Evolutionary conservation across 352 stramenopile species (phyloP), one percentile per base, ranked within the genome.

Genomic region (Pythium folliculosum): DNA sequence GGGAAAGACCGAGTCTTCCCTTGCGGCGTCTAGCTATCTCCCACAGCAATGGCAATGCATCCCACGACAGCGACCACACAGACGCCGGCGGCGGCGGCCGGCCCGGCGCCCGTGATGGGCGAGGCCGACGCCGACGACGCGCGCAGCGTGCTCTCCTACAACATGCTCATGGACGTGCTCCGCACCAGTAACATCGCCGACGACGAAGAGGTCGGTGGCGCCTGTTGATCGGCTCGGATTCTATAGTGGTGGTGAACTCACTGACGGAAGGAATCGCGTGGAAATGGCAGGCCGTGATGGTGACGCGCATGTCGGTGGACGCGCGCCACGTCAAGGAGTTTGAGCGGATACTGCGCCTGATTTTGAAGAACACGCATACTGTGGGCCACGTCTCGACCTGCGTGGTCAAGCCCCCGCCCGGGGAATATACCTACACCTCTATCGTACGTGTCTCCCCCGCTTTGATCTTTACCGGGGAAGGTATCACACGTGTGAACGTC

Each of bases 311-410:
- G 85, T 81, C 75, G 32, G 85, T 94, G 32, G 81, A 91, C 54
- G 76, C 81, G 51, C 81, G 81, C 27, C 83, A 91, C 60, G 73
- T 91, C 6, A 82, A 90, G 59, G 85, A 93, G 49, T 93, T 93
- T 67, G 85, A 93, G 69, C 81, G 82, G 23, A 72, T 93, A 45
- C 64, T 93, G 55, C 83, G 85, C 6, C 66, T 93, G 61, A 92
- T 93, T n/a, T 76, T 93, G 21, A 91, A 91, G 72, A 91, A 71
- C 54, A 93, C 81, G 55, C 83, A 93, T 70, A 92, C 78, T 5
- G 77, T 84, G 40, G 85, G 82, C 69, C 85, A 93, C 65, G 83
- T 93, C 63, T 93, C 85, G 40, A 93, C 85, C 30, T 92, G 83
- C 48, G 85, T 93, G 13, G 85, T 93, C 60, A 89, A 89, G 65